Conservation (phyloP, 305 asterid species). For the Plantago lanceolata region DNA sequence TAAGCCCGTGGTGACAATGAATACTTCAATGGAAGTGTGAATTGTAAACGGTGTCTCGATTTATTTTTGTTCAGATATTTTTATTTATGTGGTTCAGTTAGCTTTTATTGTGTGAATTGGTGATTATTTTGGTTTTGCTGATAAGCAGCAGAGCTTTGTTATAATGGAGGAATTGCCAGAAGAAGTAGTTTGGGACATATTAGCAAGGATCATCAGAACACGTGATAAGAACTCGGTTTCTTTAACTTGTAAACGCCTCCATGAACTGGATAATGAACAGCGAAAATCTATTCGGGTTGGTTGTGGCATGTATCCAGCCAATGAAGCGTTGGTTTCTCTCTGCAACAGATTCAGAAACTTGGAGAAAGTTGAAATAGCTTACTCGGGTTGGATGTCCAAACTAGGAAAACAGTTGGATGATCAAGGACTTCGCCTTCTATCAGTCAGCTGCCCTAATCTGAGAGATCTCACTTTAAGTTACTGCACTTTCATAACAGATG, state of each 20-base stretch:
- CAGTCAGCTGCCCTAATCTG: constrained; percentile 48
- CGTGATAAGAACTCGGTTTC: constrained; percentile 60
- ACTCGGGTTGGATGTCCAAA: constrained; percentile 84
- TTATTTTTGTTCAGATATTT: no score
- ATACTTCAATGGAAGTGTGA: no score
- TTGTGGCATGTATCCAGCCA: constrained; percentile 64
- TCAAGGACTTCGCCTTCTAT: constrained; percentile 49
- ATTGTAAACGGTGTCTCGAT: no score
- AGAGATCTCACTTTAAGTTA: constrained; percentile 63
- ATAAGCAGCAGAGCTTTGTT: no score
- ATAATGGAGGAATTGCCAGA: constrained; percentile 72
- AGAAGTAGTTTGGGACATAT: constrained; percentile 55
- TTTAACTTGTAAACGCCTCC: constrained; percentile 56
- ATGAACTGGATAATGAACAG: constrained; percentile 51
- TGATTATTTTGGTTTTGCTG: no score
- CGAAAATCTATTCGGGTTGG: constrained; percentile 65
- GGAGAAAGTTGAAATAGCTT: constrained; percentile 59
- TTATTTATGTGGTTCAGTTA: no score
- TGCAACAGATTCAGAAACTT: constrained; percentile 56
- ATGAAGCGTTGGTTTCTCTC: constrained; percentile 48
- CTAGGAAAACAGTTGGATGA: constrained; percentile 73
- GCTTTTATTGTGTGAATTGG: no score
- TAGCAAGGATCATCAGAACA: constrained; percentile 40
- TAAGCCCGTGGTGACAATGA: no score
- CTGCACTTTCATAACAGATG: constrained; percentile 69